A percentile compares a stretch with the other conserved stretches of the same genome.
Evolutionary conservation across 768 basidiomycete species (phyloP).

Genomic region (Galerina marginata): DNA sequence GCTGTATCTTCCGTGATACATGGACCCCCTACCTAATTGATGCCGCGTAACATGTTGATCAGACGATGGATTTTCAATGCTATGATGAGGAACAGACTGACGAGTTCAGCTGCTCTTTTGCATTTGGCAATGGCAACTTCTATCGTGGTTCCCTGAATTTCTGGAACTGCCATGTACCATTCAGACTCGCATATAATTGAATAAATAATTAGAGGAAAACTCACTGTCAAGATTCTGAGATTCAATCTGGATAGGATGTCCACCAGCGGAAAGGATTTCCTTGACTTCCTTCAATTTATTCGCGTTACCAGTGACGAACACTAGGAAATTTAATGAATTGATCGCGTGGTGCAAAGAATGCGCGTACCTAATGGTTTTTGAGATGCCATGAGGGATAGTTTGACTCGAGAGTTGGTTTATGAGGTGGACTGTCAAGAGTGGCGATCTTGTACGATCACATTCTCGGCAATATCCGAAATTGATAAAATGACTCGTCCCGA

Average conservation of each 20-base stretch:
- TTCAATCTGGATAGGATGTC: constrained; percentile 74
- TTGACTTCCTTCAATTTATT: constrained; percentile 92
- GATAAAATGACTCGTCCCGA: neutral
- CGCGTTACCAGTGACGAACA: constrained; percentile 93
- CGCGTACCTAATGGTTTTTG: constrained; percentile 20
- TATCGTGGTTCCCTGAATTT: constrained; percentile 91
- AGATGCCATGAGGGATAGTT: constrained; percentile 9
- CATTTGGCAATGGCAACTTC: constrained; percentile 93
- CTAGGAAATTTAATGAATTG: constrained; percentile 40
- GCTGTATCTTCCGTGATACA: constrained; percentile 93
- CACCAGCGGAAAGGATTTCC: constrained; percentile 73
- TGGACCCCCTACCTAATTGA: constrained; percentile 47
- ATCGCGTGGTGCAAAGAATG: neutral
- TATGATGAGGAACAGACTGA: constrained; percentile 34
- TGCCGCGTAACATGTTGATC: neutral
- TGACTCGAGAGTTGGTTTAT: too few species aligned
- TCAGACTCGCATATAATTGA: neutral
- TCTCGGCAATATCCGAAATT: neutral
- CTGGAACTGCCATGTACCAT: constrained; percentile 66
- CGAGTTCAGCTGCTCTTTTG: constrained; percentile 80
- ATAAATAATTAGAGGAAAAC: constrained; percentile 29
- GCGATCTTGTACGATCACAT: too few species aligned
- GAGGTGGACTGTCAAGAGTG: too few species aligned
- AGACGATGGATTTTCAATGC: neutral
- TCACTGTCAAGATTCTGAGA: constrained; percentile 81